Conservation (phyloP, 495 filamentous ascomycete species). For the Talaromyces wortmannii region DNA sequence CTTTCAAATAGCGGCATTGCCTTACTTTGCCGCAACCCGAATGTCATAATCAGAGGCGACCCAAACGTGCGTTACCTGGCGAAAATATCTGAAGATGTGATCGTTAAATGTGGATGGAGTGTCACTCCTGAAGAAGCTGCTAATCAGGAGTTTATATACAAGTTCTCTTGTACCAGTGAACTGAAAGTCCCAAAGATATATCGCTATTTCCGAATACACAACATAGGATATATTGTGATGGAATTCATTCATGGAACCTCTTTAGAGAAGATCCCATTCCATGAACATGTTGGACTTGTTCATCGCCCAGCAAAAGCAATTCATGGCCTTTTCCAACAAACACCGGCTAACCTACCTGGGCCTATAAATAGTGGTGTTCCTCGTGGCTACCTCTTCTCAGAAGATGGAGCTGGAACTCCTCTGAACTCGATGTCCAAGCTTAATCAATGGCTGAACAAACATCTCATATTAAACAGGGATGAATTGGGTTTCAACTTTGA, state of each 20-base stretch:
- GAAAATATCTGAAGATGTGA: slow-evolving; percentile 2
- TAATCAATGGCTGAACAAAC: slow-evolving; percentile 1
- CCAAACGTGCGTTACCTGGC: slow-evolving; percentile 1
- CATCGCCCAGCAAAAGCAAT: neutral
- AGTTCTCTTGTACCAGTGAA: neutral
- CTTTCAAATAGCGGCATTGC: slow-evolving; percentile 4
- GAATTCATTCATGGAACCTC: neutral
- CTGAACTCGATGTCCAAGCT: neutral
- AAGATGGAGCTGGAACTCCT: neutral
- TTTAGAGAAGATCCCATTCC: neutral
- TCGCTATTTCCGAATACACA: neutral
- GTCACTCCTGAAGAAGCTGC: neutral
- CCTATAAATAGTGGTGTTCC: slow-evolving; percentile 1
- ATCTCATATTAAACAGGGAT: neutral
- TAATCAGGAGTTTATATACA: neutral
- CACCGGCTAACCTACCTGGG: neutral
- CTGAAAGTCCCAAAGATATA: neutral
- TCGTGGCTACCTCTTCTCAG: neutral
- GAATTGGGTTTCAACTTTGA: neutral
- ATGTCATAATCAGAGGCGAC: slow-evolving; percentile 1
- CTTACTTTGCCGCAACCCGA: slow-evolving; percentile 1
- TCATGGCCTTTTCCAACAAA: neutral
- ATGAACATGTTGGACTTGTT: neutral
- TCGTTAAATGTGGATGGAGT: slow-evolving; percentile 3
- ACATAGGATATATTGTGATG: neutral